These are phyloP conservation scores for Salvia sclarea DNA, from an alignment of 305 asterid genomes.

Conservation along the genomic window DNA sequence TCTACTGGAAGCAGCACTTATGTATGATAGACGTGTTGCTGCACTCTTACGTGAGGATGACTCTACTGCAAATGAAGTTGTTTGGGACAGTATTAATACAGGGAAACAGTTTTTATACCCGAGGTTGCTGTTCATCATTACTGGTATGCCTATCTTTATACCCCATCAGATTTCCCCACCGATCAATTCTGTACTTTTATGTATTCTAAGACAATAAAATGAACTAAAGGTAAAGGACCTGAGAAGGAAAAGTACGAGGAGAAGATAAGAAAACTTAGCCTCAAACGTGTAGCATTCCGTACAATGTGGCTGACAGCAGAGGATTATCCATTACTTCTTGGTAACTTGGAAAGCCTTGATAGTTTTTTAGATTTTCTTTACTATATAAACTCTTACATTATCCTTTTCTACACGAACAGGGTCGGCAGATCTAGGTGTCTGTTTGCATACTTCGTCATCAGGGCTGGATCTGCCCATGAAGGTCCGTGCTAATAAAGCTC, in stretches of 20 bases:
- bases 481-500: slow-evolving; percentile 44
- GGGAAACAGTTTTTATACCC: slow-evolving; percentile 72
- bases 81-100: slow-evolving; percentile 64
- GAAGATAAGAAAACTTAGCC: slow-evolving; percentile 73
- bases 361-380: slow-evolving; percentile 9
- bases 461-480: slow-evolving; percentile 97
- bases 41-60: slow-evolving; percentile 77
- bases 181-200: not conserved
- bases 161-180: not conserved
- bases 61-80: slow-evolving; percentile 54
- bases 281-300: slow-evolving; percentile 92
- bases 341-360: slow-evolving; percentile 38
- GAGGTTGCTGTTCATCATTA: slow-evolving; percentile 82
- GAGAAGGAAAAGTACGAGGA: slow-evolving; percentile 93
- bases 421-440: slow-evolving; percentile 93
- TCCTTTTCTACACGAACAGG: slow-evolving; percentile 48
- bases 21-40: slow-evolving; percentile 95
- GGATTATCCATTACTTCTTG: slow-evolving; percentile 96
- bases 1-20: slow-evolving; percentile 93
- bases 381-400: slow-evolving; percentile 10
- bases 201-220: slow-evolving; percentile 17
- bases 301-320: slow-evolving; percentile 97
- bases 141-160: slow-evolving; percentile 54
- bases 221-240: slow-evolving; percentile 85
- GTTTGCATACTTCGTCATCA: slow-evolving; percentile 93